Base-by-base conservation (phyloP, 176 grass and related monocot genomes). In the Secale cereale region DNA sequence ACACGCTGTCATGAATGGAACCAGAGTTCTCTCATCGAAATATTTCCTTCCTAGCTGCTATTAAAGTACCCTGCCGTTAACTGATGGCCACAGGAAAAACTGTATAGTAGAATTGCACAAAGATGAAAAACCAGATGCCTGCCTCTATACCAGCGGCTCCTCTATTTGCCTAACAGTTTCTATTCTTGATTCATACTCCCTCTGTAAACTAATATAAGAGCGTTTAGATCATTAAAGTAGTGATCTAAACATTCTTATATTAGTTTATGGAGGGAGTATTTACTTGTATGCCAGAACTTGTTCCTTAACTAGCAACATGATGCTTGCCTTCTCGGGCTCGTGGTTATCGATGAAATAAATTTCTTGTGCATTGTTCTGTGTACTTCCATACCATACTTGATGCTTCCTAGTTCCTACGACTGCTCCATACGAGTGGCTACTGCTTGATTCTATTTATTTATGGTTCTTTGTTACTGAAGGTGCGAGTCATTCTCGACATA, bases 401-500 rank as follows among this genome's bases (percentile, higher is more conserved):
- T 72, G 62, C 11, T 77, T 56, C 36, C 8, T 59, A 37, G 10
- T 41, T 40, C 39, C 17, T 50, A 37, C 19, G 9, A 0, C 5
- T 17, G 0, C 2, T 23, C 22, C 17, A 35, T 76, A 7, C 25
- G 4, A n/a, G n/a, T 14, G 15, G 8, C 48, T 82, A 4, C 10
- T 59, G 1, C 26, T 40, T 57, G 76, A 33, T 59, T 32, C 54
- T 65, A 1, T 68, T 72, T 16, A 33, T 82, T 19, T 57, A 13
- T 12, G 5, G 11, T 46, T 67, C 12, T 85, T 61, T 87, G 39
- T 71, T 84, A 30, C 76, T 83, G 76, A 92, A 95, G 91, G 91
- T 95, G 88, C 13, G 94, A 95, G 33, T 91, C 94, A 33, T 95
- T 93, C 78, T 93, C 90, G 1, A 93, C 91, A 66, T 95, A 93